These are phyloP conservation scores for Nectriaceae sp. DNA, from an alignment of 2,329 filamentous ascomycete species.

Conservation along the genomic window DNA sequence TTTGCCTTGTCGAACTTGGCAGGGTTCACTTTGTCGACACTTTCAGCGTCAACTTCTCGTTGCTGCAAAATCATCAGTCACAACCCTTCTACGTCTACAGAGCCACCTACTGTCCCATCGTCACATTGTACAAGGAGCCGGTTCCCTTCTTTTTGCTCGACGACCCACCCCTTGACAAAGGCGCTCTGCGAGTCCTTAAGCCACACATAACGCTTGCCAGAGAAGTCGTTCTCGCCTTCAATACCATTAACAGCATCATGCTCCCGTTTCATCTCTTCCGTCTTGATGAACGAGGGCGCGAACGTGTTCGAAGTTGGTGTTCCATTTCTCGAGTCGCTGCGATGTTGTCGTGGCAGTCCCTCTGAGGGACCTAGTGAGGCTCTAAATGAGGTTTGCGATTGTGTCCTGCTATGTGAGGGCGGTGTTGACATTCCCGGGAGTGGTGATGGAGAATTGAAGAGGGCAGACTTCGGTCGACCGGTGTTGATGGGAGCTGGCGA, in stretches of 20 bases:
- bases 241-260: conserved; percentile 68
- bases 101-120: conserved; percentile 73
- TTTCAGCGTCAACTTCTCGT: conserved; percentile 82
- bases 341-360: conserved; percentile 35
- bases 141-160: conserved; percentile 73
- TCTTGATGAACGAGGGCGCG: conserved; percentile 93
- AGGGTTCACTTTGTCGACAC: conserved; percentile 97
- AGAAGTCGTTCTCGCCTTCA: conserved; percentile 98
- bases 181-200: conserved; percentile 82
- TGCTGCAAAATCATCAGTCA: conserved; percentile 55
- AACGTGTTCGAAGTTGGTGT: conserved; percentile 77
- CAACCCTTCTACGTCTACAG: not conserved
- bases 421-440: conserved; percentile 40
- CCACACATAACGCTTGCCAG: conserved; percentile 98
- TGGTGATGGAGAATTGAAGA: conserved; percentile 64
- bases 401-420: conserved; percentile 66
- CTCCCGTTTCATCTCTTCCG: conserved; percentile 67
- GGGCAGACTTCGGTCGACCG: conserved; percentile 72
- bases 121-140: conserved; percentile 87
- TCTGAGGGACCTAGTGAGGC: conserved; percentile 12
- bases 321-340: conserved; percentile 64
- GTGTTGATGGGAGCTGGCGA: conserved; percentile 59
- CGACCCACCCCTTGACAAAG: conserved; percentile 90
- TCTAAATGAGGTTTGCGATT: conserved; percentile 62
- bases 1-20: conserved; percentile 99